Conservation (phyloP, 2,329 filamentous ascomycete species). For the Mycogone perniciosa region DNA sequence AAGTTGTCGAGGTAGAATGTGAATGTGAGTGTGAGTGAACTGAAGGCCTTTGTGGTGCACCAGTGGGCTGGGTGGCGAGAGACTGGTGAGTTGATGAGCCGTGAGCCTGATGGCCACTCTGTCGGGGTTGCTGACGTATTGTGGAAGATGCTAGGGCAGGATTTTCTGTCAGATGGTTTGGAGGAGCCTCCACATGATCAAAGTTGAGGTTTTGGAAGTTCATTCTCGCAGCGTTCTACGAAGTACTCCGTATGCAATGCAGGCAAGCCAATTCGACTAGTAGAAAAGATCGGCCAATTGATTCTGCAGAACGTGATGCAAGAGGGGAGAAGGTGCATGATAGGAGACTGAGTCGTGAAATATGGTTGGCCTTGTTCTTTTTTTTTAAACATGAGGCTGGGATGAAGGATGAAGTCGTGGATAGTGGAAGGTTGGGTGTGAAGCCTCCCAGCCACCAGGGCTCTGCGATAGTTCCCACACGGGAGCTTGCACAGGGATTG, state of each 20-base stretch:
- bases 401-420: neutral
- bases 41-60: constrained; percentile 16
- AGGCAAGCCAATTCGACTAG: constrained; percentile 27
- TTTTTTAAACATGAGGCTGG: constrained; percentile 21
- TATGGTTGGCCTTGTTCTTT: constrained; percentile 24
- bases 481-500: neutral
- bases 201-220: constrained; percentile 32
- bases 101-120: constrained; percentile 3
- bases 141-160: neutral
- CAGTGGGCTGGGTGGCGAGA: constrained; percentile 30
- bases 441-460: constrained; percentile 15
- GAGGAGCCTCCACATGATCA: constrained; percentile 31
- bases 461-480: constrained; percentile 2
- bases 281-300: constrained; percentile 28
- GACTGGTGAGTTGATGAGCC: constrained; percentile 15
- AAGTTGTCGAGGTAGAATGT: neutral
- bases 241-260: too few species aligned
- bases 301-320: constrained; percentile 25
- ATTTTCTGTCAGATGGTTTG: too few species aligned
- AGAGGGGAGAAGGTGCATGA: constrained; percentile 23
- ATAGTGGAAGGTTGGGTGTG: constrained; percentile 8
- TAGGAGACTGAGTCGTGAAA: constrained; percentile 23
- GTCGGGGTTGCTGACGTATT: constrained; percentile 9
- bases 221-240: constrained; percentile 26
- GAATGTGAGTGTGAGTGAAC: constrained; percentile 33